A percentile compares a stretch with the other conserved stretches of the same genome.
Conservation (phyloP, 441 rosid species). For the Bocquillonia castaneifolia region DNA sequence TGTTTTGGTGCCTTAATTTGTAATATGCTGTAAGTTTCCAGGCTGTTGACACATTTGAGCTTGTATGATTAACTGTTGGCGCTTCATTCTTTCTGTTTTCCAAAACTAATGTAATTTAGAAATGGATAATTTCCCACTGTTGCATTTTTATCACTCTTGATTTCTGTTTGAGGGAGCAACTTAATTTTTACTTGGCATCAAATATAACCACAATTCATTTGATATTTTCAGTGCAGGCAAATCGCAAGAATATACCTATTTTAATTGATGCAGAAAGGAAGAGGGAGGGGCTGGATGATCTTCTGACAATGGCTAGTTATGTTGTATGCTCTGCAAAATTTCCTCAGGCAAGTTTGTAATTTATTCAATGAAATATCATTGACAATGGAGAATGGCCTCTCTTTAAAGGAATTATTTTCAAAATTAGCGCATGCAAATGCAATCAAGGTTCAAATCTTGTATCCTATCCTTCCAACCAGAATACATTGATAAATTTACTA, state of each 20-base stretch:
- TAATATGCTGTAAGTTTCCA: not conserved
- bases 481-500: not conserved
- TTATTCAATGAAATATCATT: slow-evolving; percentile 10
- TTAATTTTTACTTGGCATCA: slow-evolving; percentile 3
- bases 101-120: not conserved
- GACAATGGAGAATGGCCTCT: slow-evolving; percentile 6
- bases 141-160: not conserved
- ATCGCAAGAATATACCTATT: slow-evolving; percentile 61
- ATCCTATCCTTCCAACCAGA: not conserved
- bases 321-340: slow-evolving; percentile 67
- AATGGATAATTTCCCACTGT: not conserved
- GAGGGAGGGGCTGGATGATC: slow-evolving; percentile 65
- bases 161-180: slow-evolving; percentile 1
- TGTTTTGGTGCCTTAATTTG: slow-evolving; percentile 4
- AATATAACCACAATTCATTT: slow-evolving; percentile 18
- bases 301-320: slow-evolving; percentile 58
- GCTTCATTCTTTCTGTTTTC: not conserved
- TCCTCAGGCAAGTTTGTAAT: slow-evolving; percentile 57
- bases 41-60: not conserved
- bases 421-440: not conserved
- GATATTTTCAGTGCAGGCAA: slow-evolving; percentile 58
- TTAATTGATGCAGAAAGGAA: slow-evolving; percentile 66
- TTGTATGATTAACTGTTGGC: not conserved
- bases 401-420: not conserved
- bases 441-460: not conserved